Percentiles rank a stretch among this genome's conserved stretches.
phyloP scores from a whole-genome alignment of 257 asterid species.

The Capsicum pubescens region DNA sequence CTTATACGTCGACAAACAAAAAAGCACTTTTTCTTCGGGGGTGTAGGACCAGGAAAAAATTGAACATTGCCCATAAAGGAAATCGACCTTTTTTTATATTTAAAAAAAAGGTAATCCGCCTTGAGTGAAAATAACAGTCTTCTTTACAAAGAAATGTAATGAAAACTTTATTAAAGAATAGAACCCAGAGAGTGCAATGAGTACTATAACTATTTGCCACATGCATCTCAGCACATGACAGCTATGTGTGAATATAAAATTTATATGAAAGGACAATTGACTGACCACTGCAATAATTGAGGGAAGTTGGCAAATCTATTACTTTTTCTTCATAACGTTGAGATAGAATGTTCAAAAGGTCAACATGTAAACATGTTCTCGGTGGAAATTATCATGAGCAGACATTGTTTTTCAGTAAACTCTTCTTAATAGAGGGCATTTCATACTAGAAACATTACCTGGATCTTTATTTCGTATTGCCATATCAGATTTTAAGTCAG shows the following conservation, averaged over 20 bases:
- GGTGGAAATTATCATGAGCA: neutral
- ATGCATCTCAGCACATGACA: neutral
- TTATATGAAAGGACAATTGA: neutral
- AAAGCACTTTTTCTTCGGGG: neutral
- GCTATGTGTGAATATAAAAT: neutral
- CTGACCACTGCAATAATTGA: neutral
- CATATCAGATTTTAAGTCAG: constrained; percentile 38
- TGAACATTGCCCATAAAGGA: neutral
- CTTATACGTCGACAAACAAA: neutral
- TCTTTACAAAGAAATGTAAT: neutral
- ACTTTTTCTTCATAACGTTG: neutral
- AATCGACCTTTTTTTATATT: too few species aligned
- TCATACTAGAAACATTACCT: constrained; percentile 44
- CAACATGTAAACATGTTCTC: neutral
- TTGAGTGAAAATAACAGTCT: neutral
- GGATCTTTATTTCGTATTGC: constrained; percentile 37
- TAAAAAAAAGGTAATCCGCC: neutral
- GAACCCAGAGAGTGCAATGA: neutral
- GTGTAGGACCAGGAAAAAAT: neutral
- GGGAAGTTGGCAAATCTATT: neutral
- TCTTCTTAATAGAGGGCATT: neutral
- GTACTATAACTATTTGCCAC: neutral
- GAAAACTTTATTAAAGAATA: neutral
- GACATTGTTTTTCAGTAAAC: neutral
- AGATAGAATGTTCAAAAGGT: neutral